A percentile compares a stretch with the other conserved stretches of the same genome.
These are phyloP conservation scores for Yarrowia divulgata DNA, from an alignment of 805 yeast species.

Conservation along the genomic window DNA sequence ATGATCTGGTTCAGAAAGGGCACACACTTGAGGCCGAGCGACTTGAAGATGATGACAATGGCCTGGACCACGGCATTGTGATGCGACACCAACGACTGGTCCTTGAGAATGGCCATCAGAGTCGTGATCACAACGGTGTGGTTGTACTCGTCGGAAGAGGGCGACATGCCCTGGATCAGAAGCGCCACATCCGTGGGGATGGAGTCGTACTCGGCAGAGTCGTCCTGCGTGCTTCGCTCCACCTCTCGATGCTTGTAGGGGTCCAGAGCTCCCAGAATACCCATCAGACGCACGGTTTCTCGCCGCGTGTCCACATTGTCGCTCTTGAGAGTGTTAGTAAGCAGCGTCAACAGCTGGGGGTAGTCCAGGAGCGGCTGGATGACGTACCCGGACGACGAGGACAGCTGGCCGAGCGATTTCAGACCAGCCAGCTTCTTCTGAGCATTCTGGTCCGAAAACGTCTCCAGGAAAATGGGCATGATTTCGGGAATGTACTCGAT, in stretches of 20 bases:
- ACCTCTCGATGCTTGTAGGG: slow-evolving; percentile 95
- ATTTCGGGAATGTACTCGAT: slow-evolving; percentile 71
- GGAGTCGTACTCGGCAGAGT: slow-evolving; percentile 71
- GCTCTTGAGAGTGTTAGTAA: slow-evolving; percentile 80
- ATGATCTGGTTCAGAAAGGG: slow-evolving; percentile 87
- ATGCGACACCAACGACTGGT: slow-evolving; percentile 81
- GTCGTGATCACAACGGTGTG: slow-evolving; percentile 94
- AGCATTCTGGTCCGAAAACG: slow-evolving; percentile 93
- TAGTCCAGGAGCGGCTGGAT: slow-evolving; percentile 91
- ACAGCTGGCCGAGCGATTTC: slow-evolving; percentile 83
- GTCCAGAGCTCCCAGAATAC: slow-evolving; percentile 94
- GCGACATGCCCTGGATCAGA: slow-evolving; percentile 92
- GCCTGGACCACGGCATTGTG: slow-evolving; percentile 96
- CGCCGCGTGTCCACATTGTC: slow-evolving; percentile 80
- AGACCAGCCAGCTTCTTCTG: slow-evolving; percentile 90
- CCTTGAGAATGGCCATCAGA: slow-evolving; percentile 81
- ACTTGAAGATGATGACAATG: slow-evolving; percentile 86
- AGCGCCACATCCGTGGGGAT: slow-evolving; percentile 90
- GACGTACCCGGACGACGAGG: slow-evolving; percentile 92
- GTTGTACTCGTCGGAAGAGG: slow-evolving; percentile 86
- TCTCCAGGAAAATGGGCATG: slow-evolving; percentile 87
- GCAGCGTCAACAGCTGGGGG: slow-evolving; percentile 83
- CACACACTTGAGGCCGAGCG: slow-evolving; percentile 86
- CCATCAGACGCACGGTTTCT: slow-evolving; percentile 87
- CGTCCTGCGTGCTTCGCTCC: slow-evolving; percentile 67